phyloP scores from a whole-genome alignment of 768 basidiomycete species.

The Xerocomus spinulosus region DNA sequence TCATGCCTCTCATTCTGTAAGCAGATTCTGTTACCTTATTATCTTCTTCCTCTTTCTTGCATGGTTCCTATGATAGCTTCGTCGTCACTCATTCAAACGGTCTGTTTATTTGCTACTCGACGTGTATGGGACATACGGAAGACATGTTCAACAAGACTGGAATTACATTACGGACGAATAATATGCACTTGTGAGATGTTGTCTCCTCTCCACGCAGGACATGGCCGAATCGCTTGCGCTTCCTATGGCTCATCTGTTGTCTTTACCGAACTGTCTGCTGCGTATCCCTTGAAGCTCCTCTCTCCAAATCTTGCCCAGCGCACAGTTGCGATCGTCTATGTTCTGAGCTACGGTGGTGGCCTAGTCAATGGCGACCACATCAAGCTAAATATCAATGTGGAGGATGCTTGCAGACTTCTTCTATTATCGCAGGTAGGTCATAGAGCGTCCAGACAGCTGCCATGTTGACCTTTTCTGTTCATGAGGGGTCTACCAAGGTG shows the following conservation, averaged over 20 bases:
- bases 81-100: constrained; percentile 16
- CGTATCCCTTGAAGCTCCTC: constrained; percentile 86
- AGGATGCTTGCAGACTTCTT: constrained; percentile 53
- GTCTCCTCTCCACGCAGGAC: constrained; percentile 33
- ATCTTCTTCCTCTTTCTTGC: constrained; percentile 23
- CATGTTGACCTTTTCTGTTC: constrained; percentile 1
- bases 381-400: constrained; percentile 56
- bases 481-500: constrained; percentile 88
- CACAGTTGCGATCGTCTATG: constrained; percentile 65
- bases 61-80: constrained; percentile 27
- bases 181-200: constrained; percentile 1
- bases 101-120: constrained; percentile 23
- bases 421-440: constrained; percentile 77
- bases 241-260: constrained; percentile 51
- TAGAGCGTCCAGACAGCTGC: neutral
- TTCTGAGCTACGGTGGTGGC: constrained; percentile 88
- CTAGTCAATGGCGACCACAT: constrained; percentile 83
- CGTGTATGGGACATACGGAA: constrained; percentile 37
- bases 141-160: constrained; percentile 29
- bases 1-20: constrained; percentile 27
- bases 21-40: constrained; percentile 26
- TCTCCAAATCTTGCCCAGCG: constrained; percentile 55
- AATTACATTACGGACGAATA: constrained; percentile 21
- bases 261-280: constrained; percentile 71
- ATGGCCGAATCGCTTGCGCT: constrained; percentile 54